Base-by-base conservation (phyloP, 495 filamentous ascomycete species). In the Penicilliopsis zonata region DNA sequence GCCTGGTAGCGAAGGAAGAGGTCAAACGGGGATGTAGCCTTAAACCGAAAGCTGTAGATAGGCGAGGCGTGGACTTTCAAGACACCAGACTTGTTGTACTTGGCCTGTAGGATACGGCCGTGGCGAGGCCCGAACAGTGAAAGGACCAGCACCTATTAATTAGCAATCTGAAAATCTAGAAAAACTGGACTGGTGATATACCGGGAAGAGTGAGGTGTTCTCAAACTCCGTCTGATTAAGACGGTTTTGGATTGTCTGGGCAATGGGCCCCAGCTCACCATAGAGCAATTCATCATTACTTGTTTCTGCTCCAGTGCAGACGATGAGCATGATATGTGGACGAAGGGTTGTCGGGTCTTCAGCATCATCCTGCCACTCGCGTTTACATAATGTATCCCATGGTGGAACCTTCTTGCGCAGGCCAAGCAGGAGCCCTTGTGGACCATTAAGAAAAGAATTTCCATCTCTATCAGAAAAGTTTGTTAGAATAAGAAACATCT, bases 11-110 rank as follows among this genome's bases (percentile, higher is more conserved):
- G 31, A n/a, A 33, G 17, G 15, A 33, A 33, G 12, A 18, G 30
- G 9, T 31, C 20, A 10, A 14, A 31, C 14, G 30, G 15, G 9
- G 30, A 1, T 8, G 17, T 18, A 18, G 30, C 30, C 5, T 18
- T 18, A 9, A 9, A 5, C 7, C 5, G 7, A 31, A 31, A 31
- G 16, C 30, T 31, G 16, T 31, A 31, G 16, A 31, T 31, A 31
- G 30, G 30, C 13, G 30, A 31, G 30, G 18, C 16, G 13, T 12
- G 30, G 13, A 31, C 13, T 12, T 31, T 31, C 12, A 31, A 18
- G 21, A 23, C 10, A 6, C 21, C 21, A 10, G 21, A 23, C 21
- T 23, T 23, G 6, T 6, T 23, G 21, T 6, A 23, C 10, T 23
- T 23, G 21, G 7, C 26, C 5, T 28, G 26, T 8, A 8, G 26